phyloP scores from a whole-genome alignment of 148 eudicot genomes.

The Rhododendron henanense region DNA sequence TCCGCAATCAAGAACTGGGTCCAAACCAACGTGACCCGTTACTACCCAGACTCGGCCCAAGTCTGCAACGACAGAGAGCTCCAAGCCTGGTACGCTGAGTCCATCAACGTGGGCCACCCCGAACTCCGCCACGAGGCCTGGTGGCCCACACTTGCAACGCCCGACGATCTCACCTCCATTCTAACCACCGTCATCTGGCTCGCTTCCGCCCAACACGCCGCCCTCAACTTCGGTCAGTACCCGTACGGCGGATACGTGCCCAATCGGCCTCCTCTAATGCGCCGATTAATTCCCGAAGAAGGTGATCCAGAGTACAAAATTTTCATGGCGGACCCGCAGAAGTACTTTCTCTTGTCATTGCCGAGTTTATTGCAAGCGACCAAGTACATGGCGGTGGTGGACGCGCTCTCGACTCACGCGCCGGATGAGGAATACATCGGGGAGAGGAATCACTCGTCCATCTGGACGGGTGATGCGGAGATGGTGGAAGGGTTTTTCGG shows the following conservation, averaged over 20 bases:
- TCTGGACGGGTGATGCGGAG: slow-evolving; percentile 75
- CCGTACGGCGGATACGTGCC: slow-evolving; percentile 94
- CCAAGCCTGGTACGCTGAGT: slow-evolving; percentile 90
- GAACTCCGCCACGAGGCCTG: slow-evolving; percentile 63
- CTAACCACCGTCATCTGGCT: slow-evolving; percentile 85
- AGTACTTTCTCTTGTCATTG: slow-evolving; percentile 52
- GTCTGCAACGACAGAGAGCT: slow-evolving; percentile 70
- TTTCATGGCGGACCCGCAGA: slow-evolving; percentile 67
- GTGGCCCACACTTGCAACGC: slow-evolving; percentile 71
- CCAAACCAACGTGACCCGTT: slow-evolving; percentile 54
- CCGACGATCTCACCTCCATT: slow-evolving; percentile 60
- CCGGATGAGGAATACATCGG: slow-evolving; percentile 96
- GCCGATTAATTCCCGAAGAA: slow-evolving; percentile 73
- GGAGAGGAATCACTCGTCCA: slow-evolving; percentile 65
- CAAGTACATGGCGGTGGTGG: slow-evolving; percentile 93
- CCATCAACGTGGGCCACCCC: slow-evolving; percentile 83
- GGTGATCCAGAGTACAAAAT: slow-evolving; percentile 62
- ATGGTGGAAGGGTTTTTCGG: slow-evolving; percentile 64
- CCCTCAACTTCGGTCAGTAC: slow-evolving; percentile 92
- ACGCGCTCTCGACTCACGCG: slow-evolving; percentile 83
- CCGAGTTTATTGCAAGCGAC: slow-evolving; percentile 84
- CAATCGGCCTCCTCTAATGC: slow-evolving; percentile 82
- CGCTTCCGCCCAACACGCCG: slow-evolving; percentile 89
- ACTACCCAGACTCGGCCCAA: slow-evolving; percentile 58
- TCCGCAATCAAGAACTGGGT: slow-evolving; percentile 76